Evolutionary conservation across 2,329 filamentous ascomycete species (phyloP).

Genomic region (Emericellopsis atlantica): DNA sequence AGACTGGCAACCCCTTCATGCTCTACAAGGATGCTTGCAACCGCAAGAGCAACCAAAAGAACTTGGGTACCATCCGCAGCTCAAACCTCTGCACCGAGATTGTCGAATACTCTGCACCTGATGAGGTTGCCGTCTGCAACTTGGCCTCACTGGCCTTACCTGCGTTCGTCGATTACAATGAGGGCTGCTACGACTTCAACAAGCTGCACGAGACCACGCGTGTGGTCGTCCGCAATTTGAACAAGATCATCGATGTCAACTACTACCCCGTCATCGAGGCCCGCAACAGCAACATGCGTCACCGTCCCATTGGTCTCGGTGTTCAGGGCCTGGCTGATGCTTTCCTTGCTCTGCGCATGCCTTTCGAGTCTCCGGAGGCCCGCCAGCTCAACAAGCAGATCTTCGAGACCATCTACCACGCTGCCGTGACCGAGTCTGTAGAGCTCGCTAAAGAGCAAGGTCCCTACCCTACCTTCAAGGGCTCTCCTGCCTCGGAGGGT

Average conservation of each 20-base stretch:
- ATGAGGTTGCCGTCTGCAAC: constrained; percentile 98
- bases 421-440: constrained; percentile 77
- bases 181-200: constrained; percentile 84
- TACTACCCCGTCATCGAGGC: constrained; percentile 96
- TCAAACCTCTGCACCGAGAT: constrained; percentile 99
- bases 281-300: constrained; percentile 90
- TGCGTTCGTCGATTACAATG: constrained; percentile 76
- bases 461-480: constrained; percentile 80
- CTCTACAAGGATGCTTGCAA: constrained; percentile 98
- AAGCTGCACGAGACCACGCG: constrained; percentile 92
- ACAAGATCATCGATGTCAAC: constrained; percentile 97
- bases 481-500: constrained; percentile 87
- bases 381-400: constrained; percentile 94
- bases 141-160: constrained; percentile 88
- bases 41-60: constrained; percentile 99
- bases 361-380: constrained; percentile 92
- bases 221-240: constrained; percentile 87
- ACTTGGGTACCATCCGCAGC: constrained; percentile 93
- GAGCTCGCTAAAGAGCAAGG: constrained; percentile 76
- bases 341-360: constrained; percentile 91
- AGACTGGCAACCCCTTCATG: constrained; percentile 99
- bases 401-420: constrained; percentile 99
- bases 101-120: constrained; percentile 90
- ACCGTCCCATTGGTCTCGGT: constrained; percentile 90
- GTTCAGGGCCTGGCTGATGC: constrained; percentile 96